Percentiles rank a stretch among this genome's conserved stretches.
phyloP scores from a whole-genome alignment of 1,284 basidiomycete species.

The Fistulinella staudtii region DNA sequence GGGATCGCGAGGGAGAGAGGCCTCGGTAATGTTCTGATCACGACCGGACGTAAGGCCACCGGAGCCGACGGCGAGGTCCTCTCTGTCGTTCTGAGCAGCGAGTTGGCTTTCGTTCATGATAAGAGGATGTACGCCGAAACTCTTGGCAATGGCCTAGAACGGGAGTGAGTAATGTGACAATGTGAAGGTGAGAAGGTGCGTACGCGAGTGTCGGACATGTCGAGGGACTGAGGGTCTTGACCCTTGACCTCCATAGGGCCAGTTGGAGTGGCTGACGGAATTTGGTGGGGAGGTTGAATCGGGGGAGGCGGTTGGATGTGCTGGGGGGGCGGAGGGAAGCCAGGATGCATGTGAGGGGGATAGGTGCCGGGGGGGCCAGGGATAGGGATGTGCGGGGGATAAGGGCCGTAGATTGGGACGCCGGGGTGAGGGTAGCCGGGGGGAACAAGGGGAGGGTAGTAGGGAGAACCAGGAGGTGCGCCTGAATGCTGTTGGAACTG shows the following conservation, averaged over 20 bases:
- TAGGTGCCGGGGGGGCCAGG: conserved; percentile 49
- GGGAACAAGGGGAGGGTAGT: conserved; percentile 41
- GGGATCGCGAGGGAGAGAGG: conserved; percentile 56
- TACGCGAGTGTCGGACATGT: conserved; percentile 68
- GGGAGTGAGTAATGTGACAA: conserved; percentile 3
- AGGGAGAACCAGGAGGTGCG: conserved; percentile 36
- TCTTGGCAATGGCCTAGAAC: conserved; percentile 64
- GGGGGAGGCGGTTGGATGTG: conserved; percentile 33
- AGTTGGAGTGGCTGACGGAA: conserved; percentile 19
- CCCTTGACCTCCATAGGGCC: conserved; percentile 52
- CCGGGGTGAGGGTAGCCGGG: conserved; percentile 43
- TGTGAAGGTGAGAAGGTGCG: conserved; percentile 7
- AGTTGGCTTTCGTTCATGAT: conserved; percentile 64
- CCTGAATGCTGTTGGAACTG: conserved; percentile 28
- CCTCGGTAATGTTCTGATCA: conserved; percentile 54
- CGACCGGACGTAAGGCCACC: conserved; percentile 64
- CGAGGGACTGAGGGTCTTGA: conserved; percentile 70
- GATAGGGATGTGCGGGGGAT: conserved; percentile 45
- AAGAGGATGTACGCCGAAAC: conserved; percentile 67
- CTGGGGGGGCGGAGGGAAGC: conserved; percentile 47
- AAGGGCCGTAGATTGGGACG: conserved; percentile 42
- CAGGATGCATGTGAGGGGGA: conserved; percentile 49
- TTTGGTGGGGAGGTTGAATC: conserved; percentile 32
- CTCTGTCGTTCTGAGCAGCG: conserved; percentile 47
- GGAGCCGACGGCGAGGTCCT: conserved; percentile 72